Evolutionary conservation across 345 rosid species (phyloP).

Genomic region (Linum usitatissimum): DNA sequence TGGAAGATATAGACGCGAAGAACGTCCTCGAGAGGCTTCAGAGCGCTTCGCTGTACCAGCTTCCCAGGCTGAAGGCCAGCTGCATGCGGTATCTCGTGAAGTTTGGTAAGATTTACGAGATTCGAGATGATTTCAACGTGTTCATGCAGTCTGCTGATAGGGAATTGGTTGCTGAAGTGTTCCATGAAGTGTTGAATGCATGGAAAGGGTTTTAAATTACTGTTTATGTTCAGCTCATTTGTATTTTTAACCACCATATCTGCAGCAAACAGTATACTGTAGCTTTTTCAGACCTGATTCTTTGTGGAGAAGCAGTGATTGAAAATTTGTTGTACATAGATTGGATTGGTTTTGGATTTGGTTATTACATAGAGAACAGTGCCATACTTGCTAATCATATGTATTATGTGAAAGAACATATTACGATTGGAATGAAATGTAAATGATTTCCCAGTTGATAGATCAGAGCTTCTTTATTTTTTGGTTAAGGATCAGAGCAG

Average conservation of each 20-base stretch:
- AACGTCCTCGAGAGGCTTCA: slow-evolving; percentile 92
- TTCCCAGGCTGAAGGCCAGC: slow-evolving; percentile 60
- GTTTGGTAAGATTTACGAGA: slow-evolving; percentile 86
- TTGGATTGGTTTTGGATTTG: slow-evolving; percentile 20
- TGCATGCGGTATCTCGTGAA: slow-evolving; percentile 86
- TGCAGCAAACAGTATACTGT: slow-evolving; percentile 21
- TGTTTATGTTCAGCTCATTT: background rate
- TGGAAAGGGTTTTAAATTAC: slow-evolving; percentile 78
- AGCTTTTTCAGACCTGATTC: slow-evolving; percentile 30
- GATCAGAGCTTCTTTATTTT: no score
- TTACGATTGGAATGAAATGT: slow-evolving; percentile 25
- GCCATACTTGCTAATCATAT: slow-evolving; percentile 15
- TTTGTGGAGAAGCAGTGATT: slow-evolving; percentile 30
- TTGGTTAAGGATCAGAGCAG: no score
- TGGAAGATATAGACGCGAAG: slow-evolving; percentile 69
- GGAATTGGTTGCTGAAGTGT: slow-evolving; percentile 71
- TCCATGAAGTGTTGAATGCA: slow-evolving; percentile 65
- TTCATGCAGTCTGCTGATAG: slow-evolving; percentile 73
- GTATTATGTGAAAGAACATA: slow-evolving; percentile 21
- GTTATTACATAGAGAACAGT: slow-evolving; percentile 21
- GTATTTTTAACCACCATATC: background rate
- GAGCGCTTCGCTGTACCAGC: slow-evolving; percentile 47
- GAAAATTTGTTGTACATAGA: slow-evolving; percentile 32
- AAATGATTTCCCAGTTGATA: slow-evolving; percentile 3
- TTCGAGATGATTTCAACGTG: slow-evolving; percentile 58